Evolutionary conservation across 768 basidiomycete species (phyloP).

Genomic region (Auricularia heimuer): DNA sequence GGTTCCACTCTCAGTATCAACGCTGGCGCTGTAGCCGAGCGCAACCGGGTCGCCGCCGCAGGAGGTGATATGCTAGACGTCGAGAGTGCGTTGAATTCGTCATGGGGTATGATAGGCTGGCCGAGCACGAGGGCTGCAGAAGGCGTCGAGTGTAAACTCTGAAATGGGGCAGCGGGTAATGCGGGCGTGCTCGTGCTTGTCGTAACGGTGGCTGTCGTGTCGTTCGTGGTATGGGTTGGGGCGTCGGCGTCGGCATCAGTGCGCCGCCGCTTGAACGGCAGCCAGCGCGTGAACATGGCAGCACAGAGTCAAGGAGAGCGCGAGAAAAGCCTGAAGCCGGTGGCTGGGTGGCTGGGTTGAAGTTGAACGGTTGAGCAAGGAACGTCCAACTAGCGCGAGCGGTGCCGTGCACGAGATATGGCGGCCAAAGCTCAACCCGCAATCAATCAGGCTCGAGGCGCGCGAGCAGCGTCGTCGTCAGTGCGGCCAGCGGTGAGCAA

Average conservation of each 20-base stretch:
- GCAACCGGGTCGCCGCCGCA: neutral
- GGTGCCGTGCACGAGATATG: neutral
- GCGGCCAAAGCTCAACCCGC: neutral
- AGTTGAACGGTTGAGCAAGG: neutral
- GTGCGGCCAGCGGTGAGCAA: neutral
- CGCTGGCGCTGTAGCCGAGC: neutral
- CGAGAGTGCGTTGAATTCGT: neutral
- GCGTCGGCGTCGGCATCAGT: neutral
- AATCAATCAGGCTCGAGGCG: neutral
- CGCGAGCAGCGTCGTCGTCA: too few species aligned
- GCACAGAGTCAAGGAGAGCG: neutral
- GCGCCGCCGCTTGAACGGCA: neutral
- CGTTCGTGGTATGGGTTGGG: neutral
- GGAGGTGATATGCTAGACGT: neutral
- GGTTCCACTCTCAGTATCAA: neutral
- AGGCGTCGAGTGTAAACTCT: neutral
- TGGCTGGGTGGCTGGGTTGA: neutral
- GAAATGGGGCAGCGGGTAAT: neutral
- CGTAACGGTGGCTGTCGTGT: neutral
- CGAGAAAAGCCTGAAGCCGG: neutral
- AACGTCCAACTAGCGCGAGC: neutral
- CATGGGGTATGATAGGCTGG: neutral
- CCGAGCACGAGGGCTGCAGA: neutral
- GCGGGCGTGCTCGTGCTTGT: neutral
- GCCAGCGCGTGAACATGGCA: neutral